Evolutionary conservation across 495 filamentous ascomycete species (phyloP), one percentile per base, ranked within the genome.

Genomic region (Penicillium salamii): DNA sequence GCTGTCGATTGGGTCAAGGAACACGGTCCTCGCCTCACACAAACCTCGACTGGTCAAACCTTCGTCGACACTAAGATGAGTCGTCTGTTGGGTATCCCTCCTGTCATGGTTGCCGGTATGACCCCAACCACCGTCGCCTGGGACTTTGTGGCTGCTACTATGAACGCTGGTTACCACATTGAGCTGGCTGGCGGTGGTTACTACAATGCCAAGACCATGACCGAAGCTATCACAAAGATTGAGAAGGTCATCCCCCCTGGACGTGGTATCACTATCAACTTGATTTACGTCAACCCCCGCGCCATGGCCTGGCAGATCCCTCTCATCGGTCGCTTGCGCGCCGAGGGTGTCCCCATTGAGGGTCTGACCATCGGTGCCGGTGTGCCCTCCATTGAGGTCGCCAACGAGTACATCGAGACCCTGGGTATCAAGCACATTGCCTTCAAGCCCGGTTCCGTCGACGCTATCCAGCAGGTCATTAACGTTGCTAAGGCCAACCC

Each of bases 41-140:
- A 88, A 73, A 96, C 89, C 17, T 90, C 90, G 6, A 78, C 78
- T 39, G 93, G 93, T 18, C 81, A 86, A 61, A 95, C 87, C 1
- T 96, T 87, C 49, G 93, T 98, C 21, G 91, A 97, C 70, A 98
- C 93, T 34, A 96, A 95, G 79, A 96, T 98, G 89, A 96, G 90
- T 71, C 78, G 91, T 56, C 74, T 96, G 17, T 75, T 97, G 28
- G 91, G 93, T 29, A 78, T 95, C 13, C 91, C 93, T 11, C 93
- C 87, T 0, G 74, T 97, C 42, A 88, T 96, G 84, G 90, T 96
- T 12, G 89, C 92, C 28, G 92, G 91, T 59, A 97, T 97, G 92
- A 97, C 91, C 2, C 92, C 91, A 13, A 86, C 85, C 54, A 97
- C 91, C 13, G 91, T 96, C 2, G 82, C 91, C 21, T 96, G 89